Conservation (phyloP, 306 rosid species). For the Comarum palustre region DNA sequence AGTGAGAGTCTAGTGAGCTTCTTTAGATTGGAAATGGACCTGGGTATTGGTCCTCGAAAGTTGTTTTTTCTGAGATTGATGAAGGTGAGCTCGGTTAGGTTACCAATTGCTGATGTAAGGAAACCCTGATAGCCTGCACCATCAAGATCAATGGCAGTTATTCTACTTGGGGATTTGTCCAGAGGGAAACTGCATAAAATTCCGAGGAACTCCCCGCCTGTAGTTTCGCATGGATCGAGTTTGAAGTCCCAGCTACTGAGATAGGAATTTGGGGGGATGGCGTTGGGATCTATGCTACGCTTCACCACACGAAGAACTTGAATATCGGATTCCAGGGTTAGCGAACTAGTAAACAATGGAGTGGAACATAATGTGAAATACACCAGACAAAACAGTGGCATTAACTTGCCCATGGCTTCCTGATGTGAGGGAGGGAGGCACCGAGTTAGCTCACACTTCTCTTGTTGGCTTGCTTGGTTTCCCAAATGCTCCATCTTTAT, state of each 20-base stretch:
- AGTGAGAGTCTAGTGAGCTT: constrained; percentile 42
- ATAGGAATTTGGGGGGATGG: constrained; percentile 31
- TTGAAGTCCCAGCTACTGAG: constrained; percentile 41
- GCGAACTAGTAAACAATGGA: constrained; percentile 19
- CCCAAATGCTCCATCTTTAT: constrained; percentile 7
- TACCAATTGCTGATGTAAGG: constrained; percentile 39
- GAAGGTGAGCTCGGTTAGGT: constrained; percentile 35
- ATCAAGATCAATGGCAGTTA: constrained; percentile 45
- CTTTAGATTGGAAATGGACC: constrained; percentile 28
- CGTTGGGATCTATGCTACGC: constrained; percentile 41
- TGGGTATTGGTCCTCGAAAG: constrained; percentile 45
- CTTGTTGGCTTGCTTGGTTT: constrained; percentile 6
- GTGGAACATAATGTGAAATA: constrained; percentile 9
- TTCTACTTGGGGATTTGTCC: constrained; percentile 41
- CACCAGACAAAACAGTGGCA: constrained; percentile 19
- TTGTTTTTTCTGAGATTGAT: constrained; percentile 41
- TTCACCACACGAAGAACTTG: constrained; percentile 30
- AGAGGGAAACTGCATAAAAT: constrained; percentile 36
- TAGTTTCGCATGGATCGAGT: constrained; percentile 40
- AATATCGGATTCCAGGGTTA: constrained; percentile 33
- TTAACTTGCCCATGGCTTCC: constrained; percentile 29
- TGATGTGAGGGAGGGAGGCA: background rate
- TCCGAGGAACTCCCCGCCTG: constrained; percentile 44
- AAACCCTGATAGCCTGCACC: constrained; percentile 47
- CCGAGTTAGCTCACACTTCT: background rate